Evolutionary conservation across 371 early-diverging fungal genomes (phyloP).

Genomic region (Phascolomyces articulosus): DNA sequence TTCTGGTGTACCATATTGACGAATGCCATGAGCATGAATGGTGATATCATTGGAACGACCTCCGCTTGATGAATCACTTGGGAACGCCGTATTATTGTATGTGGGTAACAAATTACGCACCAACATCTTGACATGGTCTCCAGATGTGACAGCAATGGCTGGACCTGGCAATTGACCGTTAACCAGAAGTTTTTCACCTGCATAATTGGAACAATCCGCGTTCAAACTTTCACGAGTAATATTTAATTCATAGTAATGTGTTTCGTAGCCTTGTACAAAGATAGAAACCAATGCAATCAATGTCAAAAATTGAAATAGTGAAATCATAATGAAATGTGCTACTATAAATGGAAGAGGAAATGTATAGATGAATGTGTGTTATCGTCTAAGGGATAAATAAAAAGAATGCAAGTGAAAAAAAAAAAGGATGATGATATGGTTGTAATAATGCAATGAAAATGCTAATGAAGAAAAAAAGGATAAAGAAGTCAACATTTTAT

Average conservation of each 20-base stretch:
- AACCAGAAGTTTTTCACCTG: slow-evolving; percentile 27
- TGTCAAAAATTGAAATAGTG: too few species aligned
- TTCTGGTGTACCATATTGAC: slow-evolving; percentile 29
- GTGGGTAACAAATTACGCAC: slow-evolving; percentile 35
- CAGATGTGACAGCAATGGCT: slow-evolving; percentile 34
- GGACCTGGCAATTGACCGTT: slow-evolving; percentile 59
- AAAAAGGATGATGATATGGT: too few species aligned
- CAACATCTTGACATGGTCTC: slow-evolving; percentile 36
- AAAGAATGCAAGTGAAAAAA: too few species aligned
- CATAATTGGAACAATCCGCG: slow-evolving; percentile 43
- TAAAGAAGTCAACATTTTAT: too few species aligned
- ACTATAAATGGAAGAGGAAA: too few species aligned
- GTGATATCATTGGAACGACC: slow-evolving; percentile 25
- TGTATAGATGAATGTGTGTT: too few species aligned
- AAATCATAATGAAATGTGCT: too few species aligned
- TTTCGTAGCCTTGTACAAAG: neutral
- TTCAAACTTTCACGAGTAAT: slow-evolving; percentile 25
- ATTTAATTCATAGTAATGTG: slow-evolving; percentile 28
- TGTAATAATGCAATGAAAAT: too few species aligned
- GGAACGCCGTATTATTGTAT: neutral
- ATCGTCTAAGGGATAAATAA: too few species aligned
- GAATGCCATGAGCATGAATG: slow-evolving; percentile 51
- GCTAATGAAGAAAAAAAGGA: too few species aligned
- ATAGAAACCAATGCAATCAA: too few species aligned
- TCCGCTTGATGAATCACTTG: neutral